Evolutionary conservation across 192 early-diverging fungal genomes (phyloP), one percentile per base, ranked within the genome.

Genomic region (Allomyces macrogynus): DNA sequence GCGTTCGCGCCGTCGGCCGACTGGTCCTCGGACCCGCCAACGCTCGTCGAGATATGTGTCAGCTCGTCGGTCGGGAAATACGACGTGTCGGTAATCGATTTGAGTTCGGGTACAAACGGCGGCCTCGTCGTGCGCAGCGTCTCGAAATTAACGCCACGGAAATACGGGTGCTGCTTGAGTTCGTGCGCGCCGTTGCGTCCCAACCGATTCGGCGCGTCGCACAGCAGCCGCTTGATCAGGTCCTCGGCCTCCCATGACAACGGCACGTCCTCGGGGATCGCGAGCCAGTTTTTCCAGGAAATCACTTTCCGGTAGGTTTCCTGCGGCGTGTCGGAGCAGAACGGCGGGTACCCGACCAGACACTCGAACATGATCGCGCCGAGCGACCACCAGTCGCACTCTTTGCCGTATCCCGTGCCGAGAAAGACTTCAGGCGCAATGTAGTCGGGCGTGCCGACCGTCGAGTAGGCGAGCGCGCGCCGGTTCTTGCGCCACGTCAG

Each of bases 401-500:
- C 82, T 20, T 73, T 69, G 32, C 91, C 88, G 64, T 90, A 91
- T 1, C 71, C 67, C 16, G 61, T 71, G 32, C 72, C 71, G 40
- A 71, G 80, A n/a, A 93, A 80, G 24, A 93, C 86, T 69, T 94
- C 93, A 20, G 93, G 93, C 20, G 92, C 90, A 69, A 95, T 91
- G 74, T 97, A 97, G 66, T 93, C 90, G 68, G 81, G 82, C 0
- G 87, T 88, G 40, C 87, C 86, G 23, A 87, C 82, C 0, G 79
- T 10, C n/a, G 62, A n/a, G 43, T 71, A n/a, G 57, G 63, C 24
- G 78, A 14, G 81, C 80, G 23, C 81, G 60, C 97, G 75, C 62
- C 97, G 83, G 73, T 97, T 99, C 74, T 87, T 84, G 72, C 96
- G 97, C 97, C 97, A 99, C 0, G 97, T 99, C 4, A 91, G 93